A percentile compares a stretch with the other conserved stretches of the same genome.
Conservation (phyloP, 2,329 filamentous ascomycete genomes). For the Fusarium sp. region DNA sequence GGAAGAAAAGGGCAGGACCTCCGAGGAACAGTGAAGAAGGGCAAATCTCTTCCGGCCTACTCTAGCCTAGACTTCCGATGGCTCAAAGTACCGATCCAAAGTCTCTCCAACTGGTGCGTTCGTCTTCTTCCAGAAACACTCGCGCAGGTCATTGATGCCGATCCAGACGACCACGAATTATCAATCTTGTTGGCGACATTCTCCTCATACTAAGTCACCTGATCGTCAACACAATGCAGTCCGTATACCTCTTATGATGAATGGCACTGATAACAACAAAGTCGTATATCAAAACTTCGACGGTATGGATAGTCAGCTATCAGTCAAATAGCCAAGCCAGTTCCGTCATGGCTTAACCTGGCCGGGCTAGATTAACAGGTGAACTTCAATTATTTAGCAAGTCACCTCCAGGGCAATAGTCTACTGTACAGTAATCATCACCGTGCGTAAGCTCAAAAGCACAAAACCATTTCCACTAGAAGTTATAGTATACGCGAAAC, state of each 20-base stretch:
- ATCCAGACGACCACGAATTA: slow-evolving; percentile 34
- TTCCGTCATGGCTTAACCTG: slow-evolving; percentile 34
- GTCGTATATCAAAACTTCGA: slow-evolving; percentile 25
- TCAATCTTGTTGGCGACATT: slow-evolving; percentile 20
- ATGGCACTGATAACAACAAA: slow-evolving; percentile 36
- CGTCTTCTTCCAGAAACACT: slow-evolving; percentile 30
- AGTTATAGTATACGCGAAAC: no score
- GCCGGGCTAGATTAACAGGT: slow-evolving; percentile 23
- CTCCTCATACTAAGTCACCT: slow-evolving; percentile 31
- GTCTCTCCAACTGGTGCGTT: slow-evolving; percentile 15
- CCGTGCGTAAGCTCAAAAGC: neutral
- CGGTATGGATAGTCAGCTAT: slow-evolving; percentile 14
- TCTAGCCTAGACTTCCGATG: slow-evolving; percentile 9
- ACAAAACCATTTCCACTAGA: no score
- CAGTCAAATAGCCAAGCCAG: slow-evolving; percentile 34
- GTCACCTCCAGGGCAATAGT: slow-evolving; percentile 28
- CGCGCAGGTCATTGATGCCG: slow-evolving; percentile 36
- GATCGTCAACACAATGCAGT: slow-evolving; percentile 27
- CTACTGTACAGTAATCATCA: slow-evolving; percentile 36
- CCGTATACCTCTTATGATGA: no score
- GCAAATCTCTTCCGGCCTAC: slow-evolving; percentile 30
- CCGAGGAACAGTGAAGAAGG: slow-evolving; percentile 23
- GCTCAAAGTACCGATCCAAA: slow-evolving; percentile 22
- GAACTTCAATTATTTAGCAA: slow-evolving; percentile 9
- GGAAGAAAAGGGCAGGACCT: neutral